A percentile compares a stretch with the other conserved stretches of the same genome.
These are phyloP conservation scores for Periconia sp. DNA, from an alignment of 2,329 filamentous ascomycete species.

Conservation along the genomic window DNA sequence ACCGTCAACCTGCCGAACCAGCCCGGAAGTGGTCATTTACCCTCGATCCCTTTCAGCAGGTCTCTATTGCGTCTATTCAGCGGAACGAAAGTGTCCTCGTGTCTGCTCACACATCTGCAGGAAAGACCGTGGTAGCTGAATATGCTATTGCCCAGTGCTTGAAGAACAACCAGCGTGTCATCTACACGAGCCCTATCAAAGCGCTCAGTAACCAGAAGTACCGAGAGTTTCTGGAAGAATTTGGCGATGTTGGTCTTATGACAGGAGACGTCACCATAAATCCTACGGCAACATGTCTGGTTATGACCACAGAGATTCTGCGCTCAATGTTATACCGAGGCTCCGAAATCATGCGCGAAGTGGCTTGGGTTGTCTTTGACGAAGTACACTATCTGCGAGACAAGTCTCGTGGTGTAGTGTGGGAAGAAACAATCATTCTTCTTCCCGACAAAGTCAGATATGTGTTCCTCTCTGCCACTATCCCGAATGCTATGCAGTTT, in stretches of 20 bases:
- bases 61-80: conserved; percentile 93
- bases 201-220: conserved; percentile 99
- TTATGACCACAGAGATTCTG: conserved; percentile 98
- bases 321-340: conserved; percentile 97
- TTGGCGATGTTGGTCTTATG: conserved; percentile 97
- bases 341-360: conserved; percentile 99
- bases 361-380: conserved; percentile 97
- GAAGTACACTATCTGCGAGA: conserved; percentile 99
- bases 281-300: conserved; percentile 93
- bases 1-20: conserved; percentile 85
- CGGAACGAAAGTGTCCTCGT: conserved; percentile 95
- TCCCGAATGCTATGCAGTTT: conserved; percentile 98
- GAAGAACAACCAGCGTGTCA: conserved; percentile 96
- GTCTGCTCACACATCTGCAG: conserved; percentile 94
- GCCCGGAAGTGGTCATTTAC: conserved; percentile 85
- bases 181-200: conserved; percentile 99
- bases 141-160: conserved; percentile 97
- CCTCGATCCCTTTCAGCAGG: conserved; percentile 94
- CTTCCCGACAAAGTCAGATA: conserved; percentile 98
- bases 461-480: conserved; percentile 96
- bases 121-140: conserved; percentile 97
- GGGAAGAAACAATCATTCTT: conserved; percentile 99
- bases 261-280: conserved; percentile 99
- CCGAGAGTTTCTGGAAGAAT: conserved; percentile 91
- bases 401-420: conserved; percentile 90